Conservation (phyloP, 257 asterid genomes). For the Handroanthus guayacan region DNA sequence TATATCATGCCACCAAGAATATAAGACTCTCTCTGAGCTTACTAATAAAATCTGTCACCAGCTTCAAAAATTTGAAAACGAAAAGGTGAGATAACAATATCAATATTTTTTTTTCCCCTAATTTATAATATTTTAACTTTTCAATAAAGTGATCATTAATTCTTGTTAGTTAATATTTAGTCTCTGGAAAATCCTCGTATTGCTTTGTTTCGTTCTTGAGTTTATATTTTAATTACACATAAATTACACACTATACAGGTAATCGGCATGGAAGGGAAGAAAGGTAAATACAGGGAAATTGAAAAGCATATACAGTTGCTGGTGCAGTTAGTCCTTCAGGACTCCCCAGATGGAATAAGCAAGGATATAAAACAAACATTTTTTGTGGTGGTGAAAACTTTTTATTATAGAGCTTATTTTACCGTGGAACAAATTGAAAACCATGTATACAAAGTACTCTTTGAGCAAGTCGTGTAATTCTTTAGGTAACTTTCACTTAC, state of each 20-base stretch:
- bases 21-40: slow-evolving; percentile 37
- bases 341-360: slow-evolving; percentile 23
- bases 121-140: no score
- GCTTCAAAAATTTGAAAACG: slow-evolving; percentile 23
- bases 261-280: background rate
- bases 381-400: slow-evolving; percentile 45
- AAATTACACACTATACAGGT: background rate
- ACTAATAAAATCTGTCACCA: slow-evolving; percentile 42
- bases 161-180: no score
- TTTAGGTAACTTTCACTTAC: no score
- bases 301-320: slow-evolving; percentile 40
- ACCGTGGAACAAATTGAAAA: slow-evolving; percentile 19
- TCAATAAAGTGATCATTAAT: no score
- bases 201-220: no score
- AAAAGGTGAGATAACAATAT: slow-evolving; percentile 25
- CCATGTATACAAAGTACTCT: no score
- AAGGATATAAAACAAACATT: slow-evolving; percentile 45
- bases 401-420: slow-evolving; percentile 41
- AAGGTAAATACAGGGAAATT: slow-evolving; percentile 4
- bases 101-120: no score
- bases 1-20: slow-evolving; percentile 31
- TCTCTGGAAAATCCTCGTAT: no score
- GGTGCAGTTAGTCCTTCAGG: slow-evolving; percentile 39
- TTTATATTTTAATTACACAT: no score
- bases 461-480: no score